Base-by-base conservation (phyloP, 108 stramenopile genomes). In the Mediolabrus comicus region DNA sequence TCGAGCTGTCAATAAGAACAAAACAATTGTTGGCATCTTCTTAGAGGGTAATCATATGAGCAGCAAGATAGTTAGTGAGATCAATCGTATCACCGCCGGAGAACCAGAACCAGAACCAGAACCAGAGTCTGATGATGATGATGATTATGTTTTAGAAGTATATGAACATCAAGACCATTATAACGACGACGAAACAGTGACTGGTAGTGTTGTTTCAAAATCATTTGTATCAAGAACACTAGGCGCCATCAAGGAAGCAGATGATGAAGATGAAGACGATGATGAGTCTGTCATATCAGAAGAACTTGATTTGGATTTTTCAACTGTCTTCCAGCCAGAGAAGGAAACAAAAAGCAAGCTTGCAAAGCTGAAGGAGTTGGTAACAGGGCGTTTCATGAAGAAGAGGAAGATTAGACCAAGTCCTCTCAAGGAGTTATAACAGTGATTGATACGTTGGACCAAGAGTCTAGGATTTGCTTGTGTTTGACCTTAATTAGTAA, bases 31-130 rank as follows among this genome's bases (percentile, higher is more conserved):
- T 3, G 72, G 59, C 33, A 53, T 74, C 36, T 74, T 74, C 52
- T 16, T 74, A 12, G 72, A 74, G 32, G 72, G 72, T 12, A 74
- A 74, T 53, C 41, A 64, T 41, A 65, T 74, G 72, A 74, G 58
- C 28, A 55, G 49, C 9, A 64, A 64, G 13, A 51, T 74, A 14
- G 27, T 53, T n/a, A 31, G 59, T 24, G 72, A 74, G 16, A 65
- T 74, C 38, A n/a, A 62, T 24, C 57, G 43, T 16, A 24, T 64
- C 7, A 59, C 56, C 32, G 39, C 65, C 28, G 53, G 41, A 32
- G 54, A 38, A 56, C 26, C 27, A 27, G 38, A 12, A 13, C 36
- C 26, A 27, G 33, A 66, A 51, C 49, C 24, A 17, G 17, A n/a
- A n/a, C 49, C 49, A 17, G 3, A 4, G 49, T 33, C n/a, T 1